These are phyloP conservation scores for Closterium sp. DNA, from an alignment of 139 green algal species.

Conservation along the genomic window DNA sequence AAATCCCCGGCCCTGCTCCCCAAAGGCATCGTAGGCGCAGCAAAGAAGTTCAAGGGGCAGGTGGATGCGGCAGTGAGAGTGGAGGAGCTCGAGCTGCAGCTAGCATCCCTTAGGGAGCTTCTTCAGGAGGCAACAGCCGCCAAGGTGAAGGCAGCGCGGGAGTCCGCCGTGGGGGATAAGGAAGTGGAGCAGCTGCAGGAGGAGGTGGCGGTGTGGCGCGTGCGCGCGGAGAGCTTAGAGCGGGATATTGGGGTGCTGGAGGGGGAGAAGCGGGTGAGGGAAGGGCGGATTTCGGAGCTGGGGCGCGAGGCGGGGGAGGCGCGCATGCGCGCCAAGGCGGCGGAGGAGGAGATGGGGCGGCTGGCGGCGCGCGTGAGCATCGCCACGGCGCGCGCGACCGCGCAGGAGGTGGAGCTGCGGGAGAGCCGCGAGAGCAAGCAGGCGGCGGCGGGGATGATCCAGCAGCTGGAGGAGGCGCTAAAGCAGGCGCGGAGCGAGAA, in stretches of 20 bases:
- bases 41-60: not conserved
- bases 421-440: not conserved
- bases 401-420: slow-evolving; percentile 20
- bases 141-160: not conserved
- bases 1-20: not conserved
- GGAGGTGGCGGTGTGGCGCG: slow-evolving; percentile 7
- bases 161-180: no score
- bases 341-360: slow-evolving; percentile 5
- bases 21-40: not conserved
- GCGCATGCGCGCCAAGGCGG: not conserved
- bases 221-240: slow-evolving; percentile 2
- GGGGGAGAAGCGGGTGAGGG: not conserved
- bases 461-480: slow-evolving; percentile 4
- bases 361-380: slow-evolving; percentile 32
- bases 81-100: slow-evolving; percentile 32
- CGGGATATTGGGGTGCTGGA: slow-evolving; percentile 2
- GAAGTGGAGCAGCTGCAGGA: not conserved
- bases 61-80: not conserved
- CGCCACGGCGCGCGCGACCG: not conserved
- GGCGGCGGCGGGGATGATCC: not conserved
- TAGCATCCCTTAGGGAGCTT: slow-evolving; percentile 16
- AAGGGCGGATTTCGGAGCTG: not conserved
- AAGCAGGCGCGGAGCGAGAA: not conserved
- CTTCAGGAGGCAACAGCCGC: slow-evolving; percentile 5
- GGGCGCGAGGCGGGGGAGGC: slow-evolving; percentile 2